A percentile compares a stretch with the other conserved stretches of the same genome.
phyloP scores from a whole-genome alignment of 495 filamentous ascomycete species.

The Xylaria nigripes region DNA sequence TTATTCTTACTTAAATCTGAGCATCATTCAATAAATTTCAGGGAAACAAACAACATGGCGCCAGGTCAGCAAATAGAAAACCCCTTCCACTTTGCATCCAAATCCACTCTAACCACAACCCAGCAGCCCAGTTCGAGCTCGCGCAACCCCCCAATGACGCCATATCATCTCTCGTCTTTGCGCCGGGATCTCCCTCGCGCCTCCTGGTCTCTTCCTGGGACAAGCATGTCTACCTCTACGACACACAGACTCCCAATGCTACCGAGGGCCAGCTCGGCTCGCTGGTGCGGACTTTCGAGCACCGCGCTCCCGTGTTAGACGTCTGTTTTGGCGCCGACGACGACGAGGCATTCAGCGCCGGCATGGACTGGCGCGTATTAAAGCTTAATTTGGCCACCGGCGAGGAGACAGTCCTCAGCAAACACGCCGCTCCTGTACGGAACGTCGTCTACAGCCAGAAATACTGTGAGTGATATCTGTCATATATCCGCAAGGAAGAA shows the following conservation, averaged over 20 bases:
- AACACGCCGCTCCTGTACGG: conserved; percentile 69
- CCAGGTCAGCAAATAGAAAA: background rate
- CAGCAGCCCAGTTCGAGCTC: conserved; percentile 62
- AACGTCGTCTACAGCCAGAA: conserved; percentile 71
- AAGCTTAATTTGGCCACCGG: conserved; percentile 68
- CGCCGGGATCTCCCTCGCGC: conserved; percentile 55
- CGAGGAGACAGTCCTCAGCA: conserved; percentile 65
- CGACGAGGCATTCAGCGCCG: conserved; percentile 71
- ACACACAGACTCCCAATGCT: conserved; percentile 53
- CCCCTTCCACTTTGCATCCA: background rate
- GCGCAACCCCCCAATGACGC: conserved; percentile 74
- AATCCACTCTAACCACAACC: conserved; percentile 4
- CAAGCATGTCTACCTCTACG: conserved; percentile 83
- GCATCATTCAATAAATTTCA: background rate
- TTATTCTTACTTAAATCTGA: background rate
- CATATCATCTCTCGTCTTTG: conserved; percentile 79
- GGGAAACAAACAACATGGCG: conserved; percentile 1
- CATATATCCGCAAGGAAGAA: background rate
- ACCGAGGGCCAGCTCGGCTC: conserved; percentile 48
- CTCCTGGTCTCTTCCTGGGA: conserved; percentile 94
- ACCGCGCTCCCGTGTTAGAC: conserved; percentile 80
- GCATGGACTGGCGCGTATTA: conserved; percentile 77
- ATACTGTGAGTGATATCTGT: conserved; percentile 45
- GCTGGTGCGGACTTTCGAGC: conserved; percentile 64
- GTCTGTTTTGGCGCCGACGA: conserved; percentile 83